Percentiles rank a stretch among this genome's conserved stretches.
phyloP scores from a whole-genome alignment of 1,284 basidiomycete species.

The Moesziomyces sp. region DNA sequence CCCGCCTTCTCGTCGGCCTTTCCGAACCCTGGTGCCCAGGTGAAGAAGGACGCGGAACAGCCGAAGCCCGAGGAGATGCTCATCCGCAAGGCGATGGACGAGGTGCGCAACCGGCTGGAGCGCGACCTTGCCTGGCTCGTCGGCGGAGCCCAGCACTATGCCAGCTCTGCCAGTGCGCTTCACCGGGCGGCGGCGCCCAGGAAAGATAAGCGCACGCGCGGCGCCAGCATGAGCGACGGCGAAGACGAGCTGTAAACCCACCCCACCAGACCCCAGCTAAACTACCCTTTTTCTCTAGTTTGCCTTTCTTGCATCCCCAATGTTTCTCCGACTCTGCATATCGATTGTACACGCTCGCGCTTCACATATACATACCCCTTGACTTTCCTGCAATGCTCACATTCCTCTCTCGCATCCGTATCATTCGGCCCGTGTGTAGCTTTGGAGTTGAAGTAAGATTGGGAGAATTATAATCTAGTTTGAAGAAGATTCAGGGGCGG shows the following conservation, averaged over 20 bases:
- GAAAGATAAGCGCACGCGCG: constrained; percentile 26
- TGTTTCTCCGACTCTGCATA: neutral
- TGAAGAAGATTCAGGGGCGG: too few species aligned
- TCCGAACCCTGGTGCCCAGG: neutral
- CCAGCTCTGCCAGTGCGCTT: neutral
- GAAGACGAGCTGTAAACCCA: constrained; percentile 29
- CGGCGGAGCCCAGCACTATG: constrained; percentile 17
- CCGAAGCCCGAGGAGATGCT: constrained; percentile 37
- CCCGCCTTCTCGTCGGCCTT: neutral
- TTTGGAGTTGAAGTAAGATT: too few species aligned
- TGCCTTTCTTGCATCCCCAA: neutral
- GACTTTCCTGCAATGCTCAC: too few species aligned
- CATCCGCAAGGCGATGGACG: constrained; percentile 51
- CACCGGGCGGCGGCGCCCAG: neutral
- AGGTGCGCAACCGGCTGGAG: constrained; percentile 44
- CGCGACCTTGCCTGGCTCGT: constrained; percentile 58
- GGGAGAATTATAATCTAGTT: too few species aligned
- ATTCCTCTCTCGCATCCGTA: too few species aligned
- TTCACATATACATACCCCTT: too few species aligned
- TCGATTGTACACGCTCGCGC: neutral
- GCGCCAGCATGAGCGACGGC: constrained; percentile 41
- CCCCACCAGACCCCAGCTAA: neutral
- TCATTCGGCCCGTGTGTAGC: too few species aligned
- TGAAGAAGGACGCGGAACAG: constrained; percentile 9
- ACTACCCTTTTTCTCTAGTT: neutral